Conservation (phyloP, 2,329 filamentous ascomycete genomes). For the Pseudocercospora crystallina region DNA sequence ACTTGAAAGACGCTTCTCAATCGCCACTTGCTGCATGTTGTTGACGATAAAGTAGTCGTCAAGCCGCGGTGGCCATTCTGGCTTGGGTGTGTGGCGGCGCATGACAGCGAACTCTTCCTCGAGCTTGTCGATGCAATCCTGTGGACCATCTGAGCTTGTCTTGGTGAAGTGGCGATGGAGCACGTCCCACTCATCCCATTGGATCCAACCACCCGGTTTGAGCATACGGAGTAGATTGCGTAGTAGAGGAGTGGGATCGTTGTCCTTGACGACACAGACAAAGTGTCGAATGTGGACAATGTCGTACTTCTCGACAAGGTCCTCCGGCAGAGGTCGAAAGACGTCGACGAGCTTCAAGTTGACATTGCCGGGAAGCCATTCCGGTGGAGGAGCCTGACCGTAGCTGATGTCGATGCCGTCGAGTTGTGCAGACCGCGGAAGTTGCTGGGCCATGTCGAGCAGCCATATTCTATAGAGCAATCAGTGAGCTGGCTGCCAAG, state of each 20-base stretch:
- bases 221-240: slow-evolving; percentile 21
- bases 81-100: slow-evolving; percentile 20
- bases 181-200: slow-evolving; percentile 26
- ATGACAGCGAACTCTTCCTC: slow-evolving; percentile 22
- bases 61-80: slow-evolving; percentile 17
- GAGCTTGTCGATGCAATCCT: slow-evolving; percentile 22
- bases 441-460: slow-evolving; percentile 21
- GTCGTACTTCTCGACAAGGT: slow-evolving; percentile 23
- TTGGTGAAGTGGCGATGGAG: slow-evolving; percentile 24
- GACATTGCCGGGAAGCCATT: slow-evolving; percentile 20
- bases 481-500: not conserved
- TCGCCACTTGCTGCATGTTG: slow-evolving; percentile 19
- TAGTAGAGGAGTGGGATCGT: slow-evolving; percentile 26
- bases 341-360: slow-evolving; percentile 23
- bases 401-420: slow-evolving; percentile 29
- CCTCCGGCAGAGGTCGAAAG: slow-evolving; percentile 17
- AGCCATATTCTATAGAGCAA: slow-evolving; percentile 20
- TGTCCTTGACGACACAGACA: slow-evolving; percentile 23
- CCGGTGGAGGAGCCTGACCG: slow-evolving; percentile 19
- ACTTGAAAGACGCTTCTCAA: slow-evolving; percentile 22
- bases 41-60: slow-evolving; percentile 23
- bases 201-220: slow-evolving; percentile 24
- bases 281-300: slow-evolving; percentile 30
- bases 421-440: slow-evolving; percentile 20
- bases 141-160: slow-evolving; percentile 5